Base-by-base conservation (phyloP, 495 filamentous ascomycete species). In the Daldinia grandis region DNA sequence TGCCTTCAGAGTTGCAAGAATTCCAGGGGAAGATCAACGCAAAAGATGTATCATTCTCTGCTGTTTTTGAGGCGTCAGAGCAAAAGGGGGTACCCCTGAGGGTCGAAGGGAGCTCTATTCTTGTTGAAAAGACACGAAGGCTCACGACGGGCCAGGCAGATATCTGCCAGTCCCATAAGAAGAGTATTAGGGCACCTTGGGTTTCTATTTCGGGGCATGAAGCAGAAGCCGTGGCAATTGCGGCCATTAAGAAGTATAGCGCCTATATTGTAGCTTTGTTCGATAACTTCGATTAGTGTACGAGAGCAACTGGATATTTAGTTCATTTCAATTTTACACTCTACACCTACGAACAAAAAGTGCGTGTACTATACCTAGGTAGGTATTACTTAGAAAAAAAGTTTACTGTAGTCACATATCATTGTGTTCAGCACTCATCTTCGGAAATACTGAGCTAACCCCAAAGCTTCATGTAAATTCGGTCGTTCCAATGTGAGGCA, bases 241-340 rank as follows among this genome's bases (percentile, higher is more conserved):
- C 49, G 4, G 9, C 33, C 1, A 63, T 63, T 12, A 40, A 28
- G 40, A 35, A 62, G 10, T 63, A 63, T n/a, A 42, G 60, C 3
- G 60, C 60, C 35, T 55, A 63, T 15, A 54, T 63, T 54, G 60
- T 63, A 33, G 60, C 60, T 63, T 54, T 63, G 38, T 63, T 63
- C 25, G 60, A 63, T 30, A 63, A 63, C 21, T 63, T 63, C n/a
- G 60, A 63, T 42, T 63, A 40, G 27, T 3, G 8, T 17, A 33
- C 19, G 25, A 24, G 25, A 21, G 14, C 51, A 17, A 12, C 17
- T 47, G 9, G 0, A 14, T 24, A 24, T 47, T 24, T 47, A 9
- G 21, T 47, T 24, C 12, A 0, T 24, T 12, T 44, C 12, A 0
- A 47, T 12, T 44, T 9, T 47, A 9, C 17, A n/a, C 42, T 14